Evolutionary conservation across 257 asterid genomes (phyloP), one percentile per base, ranked within the genome.

Genomic region (Petunia axillaris): DNA sequence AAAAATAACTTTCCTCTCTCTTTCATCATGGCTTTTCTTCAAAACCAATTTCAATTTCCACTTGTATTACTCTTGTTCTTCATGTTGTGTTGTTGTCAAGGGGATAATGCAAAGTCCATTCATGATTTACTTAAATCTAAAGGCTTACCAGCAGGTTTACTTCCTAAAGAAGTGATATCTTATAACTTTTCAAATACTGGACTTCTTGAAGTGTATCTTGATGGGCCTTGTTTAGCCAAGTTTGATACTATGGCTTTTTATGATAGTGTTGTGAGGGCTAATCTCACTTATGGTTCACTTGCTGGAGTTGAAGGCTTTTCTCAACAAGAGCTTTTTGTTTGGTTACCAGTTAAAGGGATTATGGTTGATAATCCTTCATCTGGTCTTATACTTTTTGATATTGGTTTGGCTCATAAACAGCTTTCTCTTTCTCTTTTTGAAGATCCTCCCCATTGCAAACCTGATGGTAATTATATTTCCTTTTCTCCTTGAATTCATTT

Each of bases 311-410:
- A 93, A 41, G 99, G 99, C 2, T 80, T 93, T 10, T 91, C 98
- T 1, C 99, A 95, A 85, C 98, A 95, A 70, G 99, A 95, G 87
- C 93, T 95, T 25, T 95, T 95, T 57, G 88, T 95, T 0, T 95
- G 99, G 99, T 76, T 95, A 11, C 99, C 99, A 1, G 98, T 95
- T 1, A 93, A 92, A 48, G 99, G 89, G 59, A 93, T 95, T 57
- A 85, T 88, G 16, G 93, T 95, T 44, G 90, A 89, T 75, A 93
- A 95, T 84, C 99, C 97, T 3, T 77, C 14, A 25, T 92, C 97
- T 5, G 99, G 99, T 14, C 82, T 95, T 4, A 95, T 95, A 9
- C 87, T 93, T 3, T 89, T 95, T 40, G 97, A 95, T 65, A 95
- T 95, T 74, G 98, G 99, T 0, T 43, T 95, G 13, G 99, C 99